Base-by-base conservation (phyloP, 768 basidiomycete species). In the Pleurotus giganteus region DNA sequence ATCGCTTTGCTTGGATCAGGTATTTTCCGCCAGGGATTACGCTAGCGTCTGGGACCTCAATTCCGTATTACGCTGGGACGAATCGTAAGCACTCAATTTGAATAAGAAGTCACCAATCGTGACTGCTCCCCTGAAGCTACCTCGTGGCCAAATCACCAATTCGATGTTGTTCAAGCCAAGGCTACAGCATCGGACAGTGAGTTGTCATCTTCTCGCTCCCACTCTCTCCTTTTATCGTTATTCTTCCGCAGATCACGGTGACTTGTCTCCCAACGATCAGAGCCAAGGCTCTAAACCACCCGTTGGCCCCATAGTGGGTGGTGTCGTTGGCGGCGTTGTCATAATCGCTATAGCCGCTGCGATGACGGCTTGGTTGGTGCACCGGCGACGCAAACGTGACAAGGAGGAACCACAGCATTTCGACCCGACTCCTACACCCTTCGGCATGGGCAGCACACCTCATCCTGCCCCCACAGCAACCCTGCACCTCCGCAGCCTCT, bases 301-400 rank as follows among this genome's bases (percentile, higher is more conserved):
- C n/a, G 24, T 49, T 17, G 36, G 47, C 11, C 32, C 55, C n/a
- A 56, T 56, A 15, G 46, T 56, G 6, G 55, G 55, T 36, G 55
- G 46, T 23, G 55, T 56, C n/a, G 39, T 56, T 21, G 55, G 55
- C 17, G 34, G 34, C 3, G 28, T 50, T 21, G 55, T 23, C 34
- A 13, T 56, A n/a, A 24, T 47, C 26, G 36, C 28, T 23, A 34
- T 56, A 37, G 34, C 39, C 17, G 37, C 41, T 36, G 26, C 39
- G 24, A 57, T 36, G 45, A 60, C 58, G 31, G 57, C 46, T 2
- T 60, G 59, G 41, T 57, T 60, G 17, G 57, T 60, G 17, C 49
- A 24, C 32, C 49, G 49, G 13, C 49, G 49, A n/a, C n/a, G 34
- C 19, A 45, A 60, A 57, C 24, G 60, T 59, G 7, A 56, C 54